Evolutionary conservation across 1,139 yeast genomes (phyloP).

Genomic region (Diutina neorugosa): DNA sequence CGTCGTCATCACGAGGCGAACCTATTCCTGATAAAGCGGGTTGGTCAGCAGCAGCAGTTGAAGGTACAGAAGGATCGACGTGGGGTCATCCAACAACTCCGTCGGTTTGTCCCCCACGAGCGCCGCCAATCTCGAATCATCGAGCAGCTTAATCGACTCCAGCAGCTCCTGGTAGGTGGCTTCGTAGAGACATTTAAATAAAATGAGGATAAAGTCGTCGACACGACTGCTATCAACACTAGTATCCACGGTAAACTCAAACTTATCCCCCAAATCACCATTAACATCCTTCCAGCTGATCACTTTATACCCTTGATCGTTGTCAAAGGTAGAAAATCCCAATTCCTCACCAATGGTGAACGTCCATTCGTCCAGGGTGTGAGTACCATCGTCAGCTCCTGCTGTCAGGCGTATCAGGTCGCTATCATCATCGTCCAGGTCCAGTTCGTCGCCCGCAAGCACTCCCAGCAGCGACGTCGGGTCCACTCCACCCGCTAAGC

Average conservation of each 20-base stretch:
- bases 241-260: conserved; percentile 67
- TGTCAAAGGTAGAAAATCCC: neutral
- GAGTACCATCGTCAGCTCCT: neutral
- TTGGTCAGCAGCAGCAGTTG: neutral
- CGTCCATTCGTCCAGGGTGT: conserved; percentile 1
- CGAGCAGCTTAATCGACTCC: conserved; percentile 25
- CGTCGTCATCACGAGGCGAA: neutral
- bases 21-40: neutral
- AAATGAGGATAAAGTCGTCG: conserved; percentile 50
- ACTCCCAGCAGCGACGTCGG: conserved; percentile 40
- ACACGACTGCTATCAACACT: conserved; percentile 45
- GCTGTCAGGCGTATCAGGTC: neutral
- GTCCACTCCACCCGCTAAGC: conserved; percentile 17
- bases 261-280: conserved; percentile 80
- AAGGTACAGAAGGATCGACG: neutral
- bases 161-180: conserved; percentile 53
- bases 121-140: conserved; percentile 35
- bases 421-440: conserved; percentile 32
- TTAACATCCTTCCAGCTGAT: conserved; percentile 74
- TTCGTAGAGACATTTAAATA: conserved; percentile 66
- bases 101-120: conserved; percentile 29
- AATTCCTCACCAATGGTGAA: neutral
- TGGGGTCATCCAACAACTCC: neutral
- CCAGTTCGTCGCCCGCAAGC: conserved; percentile 47
- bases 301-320: conserved; percentile 22